Evolutionary conservation across 805 yeast genomes (phyloP).

Genomic region (Metschnikowia borealis): DNA sequence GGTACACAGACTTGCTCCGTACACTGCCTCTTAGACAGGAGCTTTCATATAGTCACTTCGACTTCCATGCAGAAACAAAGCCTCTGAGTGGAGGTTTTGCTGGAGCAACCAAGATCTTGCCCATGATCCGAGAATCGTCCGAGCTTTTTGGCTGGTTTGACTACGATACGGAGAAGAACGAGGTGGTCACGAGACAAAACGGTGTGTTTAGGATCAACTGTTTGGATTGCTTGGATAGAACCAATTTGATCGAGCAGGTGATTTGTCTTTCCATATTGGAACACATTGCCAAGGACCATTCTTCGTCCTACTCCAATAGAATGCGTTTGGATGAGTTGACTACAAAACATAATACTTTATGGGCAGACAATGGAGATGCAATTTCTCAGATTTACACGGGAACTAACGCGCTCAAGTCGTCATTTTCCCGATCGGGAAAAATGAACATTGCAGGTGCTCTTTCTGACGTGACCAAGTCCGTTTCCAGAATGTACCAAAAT

Average conservation of each 20-base stretch:
- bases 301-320: constrained; percentile 1
- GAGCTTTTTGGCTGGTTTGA: constrained; percentile 80
- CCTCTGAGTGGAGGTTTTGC: constrained; percentile 73
- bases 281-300: constrained; percentile 11
- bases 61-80: constrained; percentile 91
- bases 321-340: constrained; percentile 13
- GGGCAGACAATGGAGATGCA: constrained; percentile 72
- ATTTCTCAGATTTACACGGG: constrained; percentile 63
- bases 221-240: constrained; percentile 90
- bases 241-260: constrained; percentile 84
- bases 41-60: constrained; percentile 70
- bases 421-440: constrained; percentile 91
- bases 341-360: constrained; percentile 22
- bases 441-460: constrained; percentile 96
- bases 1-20: constrained; percentile 58
- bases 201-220: constrained; percentile 95
- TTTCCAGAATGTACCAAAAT: constrained; percentile 90
- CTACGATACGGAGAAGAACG: constrained; percentile 54
- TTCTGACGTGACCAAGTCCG: constrained; percentile 96
- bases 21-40: constrained; percentile 27
- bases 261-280: constrained; percentile 70
- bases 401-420: constrained; percentile 82
- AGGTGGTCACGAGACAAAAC: constrained; percentile 67
- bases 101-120: constrained; percentile 68
- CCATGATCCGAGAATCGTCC: constrained; percentile 59